Evolutionary conservation across 2,329 filamentous ascomycete species (phyloP).

Genomic region (Neonectria hederae): DNA sequence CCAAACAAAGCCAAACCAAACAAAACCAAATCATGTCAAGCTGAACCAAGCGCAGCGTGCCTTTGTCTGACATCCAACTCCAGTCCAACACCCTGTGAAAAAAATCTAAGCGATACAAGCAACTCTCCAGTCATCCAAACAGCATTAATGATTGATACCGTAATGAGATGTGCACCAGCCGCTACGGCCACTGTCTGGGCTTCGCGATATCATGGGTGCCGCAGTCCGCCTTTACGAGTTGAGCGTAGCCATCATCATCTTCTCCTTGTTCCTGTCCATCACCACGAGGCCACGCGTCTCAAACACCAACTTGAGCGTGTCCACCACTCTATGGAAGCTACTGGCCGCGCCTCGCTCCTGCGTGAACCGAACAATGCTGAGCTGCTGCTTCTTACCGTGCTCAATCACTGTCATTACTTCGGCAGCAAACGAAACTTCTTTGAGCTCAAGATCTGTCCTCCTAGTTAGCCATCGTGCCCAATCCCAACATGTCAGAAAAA

Average conservation of each 20-base stretch:
- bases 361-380: slow-evolving; percentile 85
- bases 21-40: not conserved
- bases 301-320: slow-evolving; percentile 77
- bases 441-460: slow-evolving; percentile 75
- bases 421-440: slow-evolving; percentile 86
- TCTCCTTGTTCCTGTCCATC: slow-evolving; percentile 70
- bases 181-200: not conserved
- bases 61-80: slow-evolving; percentile 23
- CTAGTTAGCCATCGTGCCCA: slow-evolving; percentile 33
- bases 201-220: not conserved
- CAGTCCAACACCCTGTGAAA: slow-evolving; percentile 24
- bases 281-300: slow-evolving; percentile 73
- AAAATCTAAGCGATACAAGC: slow-evolving; percentile 14
- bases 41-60: slow-evolving; percentile 3
- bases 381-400: slow-evolving; percentile 77
- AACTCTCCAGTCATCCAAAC: slow-evolving; percentile 18
- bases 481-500: not conserved
- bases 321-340: slow-evolving; percentile 85
- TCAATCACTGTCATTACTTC: slow-evolving; percentile 92
- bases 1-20: not conserved
- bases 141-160: slow-evolving; percentile 18
- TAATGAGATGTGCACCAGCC: not conserved
- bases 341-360: slow-evolving; percentile 93
- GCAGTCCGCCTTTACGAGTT: slow-evolving; percentile 53
- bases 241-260: slow-evolving; percentile 78